A percentile compares a stretch with the other conserved stretches of the same genome.
These are phyloP conservation scores for Helianthus annuus DNA, from an alignment of 129 eudicot genomes.

Conservation along the genomic window DNA sequence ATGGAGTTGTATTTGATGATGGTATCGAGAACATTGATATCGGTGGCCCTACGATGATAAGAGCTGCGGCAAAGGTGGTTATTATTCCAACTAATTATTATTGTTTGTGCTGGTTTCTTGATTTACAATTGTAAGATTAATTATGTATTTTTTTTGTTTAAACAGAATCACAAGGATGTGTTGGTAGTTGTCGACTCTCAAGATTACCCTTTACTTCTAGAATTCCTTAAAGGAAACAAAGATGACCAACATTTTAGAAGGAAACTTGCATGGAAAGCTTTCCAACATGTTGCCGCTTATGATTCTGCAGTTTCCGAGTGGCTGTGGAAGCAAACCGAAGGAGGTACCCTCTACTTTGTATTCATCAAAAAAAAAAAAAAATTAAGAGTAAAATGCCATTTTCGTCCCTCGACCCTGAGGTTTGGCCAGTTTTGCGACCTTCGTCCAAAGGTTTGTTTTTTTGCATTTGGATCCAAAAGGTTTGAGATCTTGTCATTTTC, in stretches of 20 bases:
- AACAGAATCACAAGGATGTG: slow-evolving; percentile 93
- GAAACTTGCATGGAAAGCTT: slow-evolving; percentile 93
- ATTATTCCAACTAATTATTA: not conserved
- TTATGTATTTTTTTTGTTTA: not conserved
- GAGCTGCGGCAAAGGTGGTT: slow-evolving; percentile 92
- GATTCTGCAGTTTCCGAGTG: slow-evolving; percentile 99
- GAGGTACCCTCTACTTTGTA: slow-evolving; percentile 45
- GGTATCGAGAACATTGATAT: slow-evolving; percentile 94
- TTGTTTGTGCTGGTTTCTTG: not conserved
- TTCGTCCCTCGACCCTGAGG: too few species aligned
- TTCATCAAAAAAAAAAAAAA: not conserved
- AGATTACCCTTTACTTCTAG: slow-evolving; percentile 70
- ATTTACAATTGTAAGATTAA: not conserved
- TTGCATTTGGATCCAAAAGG: too few species aligned
- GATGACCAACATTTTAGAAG: slow-evolving; percentile 76
- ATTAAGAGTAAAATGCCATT: too few species aligned
- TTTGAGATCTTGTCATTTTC: too few species aligned
- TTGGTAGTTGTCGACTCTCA: slow-evolving; percentile 87
- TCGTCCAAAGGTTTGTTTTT: too few species aligned
- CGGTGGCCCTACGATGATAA: slow-evolving; percentile 96
- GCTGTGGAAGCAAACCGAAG: slow-evolving; percentile 87
- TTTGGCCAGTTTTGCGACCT: too few species aligned
- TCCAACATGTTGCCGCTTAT: slow-evolving; percentile 87
- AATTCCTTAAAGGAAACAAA: slow-evolving; percentile 51
- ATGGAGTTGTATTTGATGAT: slow-evolving; percentile 67